Evolutionary conservation across 164 flowering plant species (phyloP).

Genomic region (Cinnamomum chago): DNA sequence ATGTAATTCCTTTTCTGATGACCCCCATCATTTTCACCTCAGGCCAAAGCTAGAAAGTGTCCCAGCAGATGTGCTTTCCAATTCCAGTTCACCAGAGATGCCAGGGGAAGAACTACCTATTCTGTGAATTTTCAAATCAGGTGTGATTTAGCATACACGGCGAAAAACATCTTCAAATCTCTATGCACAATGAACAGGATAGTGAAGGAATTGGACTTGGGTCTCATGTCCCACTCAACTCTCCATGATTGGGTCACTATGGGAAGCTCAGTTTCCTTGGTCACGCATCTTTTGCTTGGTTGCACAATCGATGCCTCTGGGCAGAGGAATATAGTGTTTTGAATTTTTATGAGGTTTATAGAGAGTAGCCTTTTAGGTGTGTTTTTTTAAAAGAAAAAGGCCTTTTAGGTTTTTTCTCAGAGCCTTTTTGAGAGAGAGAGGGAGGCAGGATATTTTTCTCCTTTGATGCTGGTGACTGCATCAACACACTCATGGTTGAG

Average conservation of each 20-base stretch:
- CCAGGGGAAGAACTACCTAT: neutral
- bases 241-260: conserved; percentile 80
- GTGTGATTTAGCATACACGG: neutral
- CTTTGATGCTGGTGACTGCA: too few relatives aligned
- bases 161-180: neutral
- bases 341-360: neutral
- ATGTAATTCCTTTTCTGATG: too few relatives aligned
- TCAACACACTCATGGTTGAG: too few relatives aligned
- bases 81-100: neutral
- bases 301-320: conserved; percentile 47
- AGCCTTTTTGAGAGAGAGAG: too few relatives aligned
- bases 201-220: conserved; percentile 79
- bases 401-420: too few relatives aligned
- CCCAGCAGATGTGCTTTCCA: neutral
- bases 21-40: too few relatives aligned
- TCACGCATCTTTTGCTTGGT: conserved; percentile 87
- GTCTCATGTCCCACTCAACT: conserved; percentile 52
- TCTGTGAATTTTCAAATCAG: neutral
- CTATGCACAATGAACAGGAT: neutral
- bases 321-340: neutral
- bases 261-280: conserved; percentile 85
- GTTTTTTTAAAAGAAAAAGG: too few relatives aligned
- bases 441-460: too few relatives aligned
- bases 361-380: neutral
- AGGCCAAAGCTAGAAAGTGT: too few relatives aligned